These are phyloP conservation scores for Hepatocystis sp. DNA, from an alignment of 169 alveolate species.

Conservation along the genomic window DNA sequence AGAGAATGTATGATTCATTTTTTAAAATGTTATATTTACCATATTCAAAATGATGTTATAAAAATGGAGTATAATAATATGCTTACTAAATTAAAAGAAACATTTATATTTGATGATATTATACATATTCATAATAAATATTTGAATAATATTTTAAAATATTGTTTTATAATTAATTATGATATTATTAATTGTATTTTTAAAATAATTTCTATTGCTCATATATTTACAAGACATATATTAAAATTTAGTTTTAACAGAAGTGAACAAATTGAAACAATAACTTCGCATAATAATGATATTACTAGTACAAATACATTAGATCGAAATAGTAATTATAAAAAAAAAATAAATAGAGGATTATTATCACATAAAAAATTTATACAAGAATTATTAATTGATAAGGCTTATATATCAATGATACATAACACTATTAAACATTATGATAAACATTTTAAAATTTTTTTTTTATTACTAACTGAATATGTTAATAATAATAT, in stretches of 20 bases:
- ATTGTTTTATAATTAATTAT: slow-evolving; percentile 72
- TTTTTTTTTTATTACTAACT: slow-evolving; percentile 41
- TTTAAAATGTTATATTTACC: slow-evolving; percentile 72
- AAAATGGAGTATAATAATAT: slow-evolving; percentile 61
- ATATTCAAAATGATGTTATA: slow-evolving; percentile 77
- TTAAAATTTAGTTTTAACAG: slow-evolving; percentile 68
- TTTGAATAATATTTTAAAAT: slow-evolving; percentile 72
- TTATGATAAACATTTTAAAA: slow-evolving; percentile 62
- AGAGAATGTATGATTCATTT: slow-evolving; percentile 81
- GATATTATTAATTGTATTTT: slow-evolving; percentile 57
- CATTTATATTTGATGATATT: slow-evolving; percentile 70
- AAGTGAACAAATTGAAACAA: slow-evolving; percentile 32
- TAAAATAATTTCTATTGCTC: slow-evolving; percentile 76
- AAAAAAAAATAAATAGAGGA: slow-evolving; percentile 19
- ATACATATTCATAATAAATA: slow-evolving; percentile 74
- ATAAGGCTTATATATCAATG: slow-evolving; percentile 74
- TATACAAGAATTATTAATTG: slow-evolving; percentile 40
- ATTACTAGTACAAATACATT: too few species aligned
- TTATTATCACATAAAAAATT: slow-evolving; percentile 44
- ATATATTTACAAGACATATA: slow-evolving; percentile 79
- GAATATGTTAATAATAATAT: slow-evolving; percentile 71
- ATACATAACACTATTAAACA: slow-evolving; percentile 70
- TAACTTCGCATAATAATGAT: slow-evolving; percentile 9
- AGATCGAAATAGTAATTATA: neutral
- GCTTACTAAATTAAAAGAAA: slow-evolving; percentile 55